Base-by-base conservation (phyloP, 1,139 yeast species). In the Citeromyces siamensis region DNA sequence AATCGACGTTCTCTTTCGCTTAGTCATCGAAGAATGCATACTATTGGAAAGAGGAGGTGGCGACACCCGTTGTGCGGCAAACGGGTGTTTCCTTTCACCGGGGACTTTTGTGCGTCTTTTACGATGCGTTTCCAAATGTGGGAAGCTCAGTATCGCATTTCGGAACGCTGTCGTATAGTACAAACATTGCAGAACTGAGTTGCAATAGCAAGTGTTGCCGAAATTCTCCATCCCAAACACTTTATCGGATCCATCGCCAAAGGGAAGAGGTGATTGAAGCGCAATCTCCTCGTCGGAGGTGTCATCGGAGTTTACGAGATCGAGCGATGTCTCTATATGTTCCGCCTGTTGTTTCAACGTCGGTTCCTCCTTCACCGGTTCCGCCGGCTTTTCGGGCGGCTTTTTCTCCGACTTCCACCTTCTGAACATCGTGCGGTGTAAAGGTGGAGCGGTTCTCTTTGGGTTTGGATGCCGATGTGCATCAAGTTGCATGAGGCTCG, bases 171-270 rank as follows among this genome's bases (percentile, higher is more conserved):
- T 71, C 2, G 90, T 68, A 55, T 81, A 79, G 60, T 72, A 90
- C 17, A 90, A 68, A 47, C 95, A 85, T 55, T 90, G 98, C 20
- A 90, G 60, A 19, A 90, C 81, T 7, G 95, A 85, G 51, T 90
- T 90, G 56, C 95, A 85, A 57, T 90, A 90, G 59, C 98, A 88
- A 0, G 95, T 88, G 55, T 83, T 79, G 22, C 97, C 96, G 55
- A 86, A 88, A 57, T 90, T 90, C 55, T 90, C 97, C 74, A 88
- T 77, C 5, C 98, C 98, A 58, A 79, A 90, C 31, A 86, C 71
- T 56, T 86, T 80, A 41, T 68, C 62, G 10, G 75, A 60, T 1
- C 86, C 88, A 52, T 75, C 78, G 4, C 85, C 86, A 49, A 56
- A 73, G 4, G 66, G 69, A 32, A 56, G 16, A 13, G 31, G 17